These are phyloP conservation scores for Waltergamsia citrina DNA, from an alignment of 2,329 filamentous ascomycete species.

Conservation along the genomic window DNA sequence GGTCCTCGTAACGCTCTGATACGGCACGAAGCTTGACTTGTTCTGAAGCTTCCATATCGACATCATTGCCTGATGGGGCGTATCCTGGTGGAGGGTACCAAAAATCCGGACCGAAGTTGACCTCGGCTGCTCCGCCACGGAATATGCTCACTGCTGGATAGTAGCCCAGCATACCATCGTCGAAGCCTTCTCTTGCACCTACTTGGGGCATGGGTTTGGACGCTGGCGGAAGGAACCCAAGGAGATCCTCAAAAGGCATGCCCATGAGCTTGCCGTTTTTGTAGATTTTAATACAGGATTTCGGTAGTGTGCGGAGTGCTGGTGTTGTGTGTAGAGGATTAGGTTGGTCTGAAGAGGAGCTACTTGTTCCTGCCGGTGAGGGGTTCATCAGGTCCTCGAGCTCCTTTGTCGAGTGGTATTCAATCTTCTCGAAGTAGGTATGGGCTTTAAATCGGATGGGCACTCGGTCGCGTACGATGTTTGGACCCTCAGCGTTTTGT, in stretches of 20 bases:
- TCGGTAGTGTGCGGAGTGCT: constrained; percentile 76
- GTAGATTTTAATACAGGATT: constrained; percentile 80
- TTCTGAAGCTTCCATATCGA: constrained; percentile 30
- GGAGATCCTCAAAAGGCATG: constrained; percentile 76
- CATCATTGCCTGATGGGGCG: constrained; percentile 30
- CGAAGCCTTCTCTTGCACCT: constrained; percentile 75
- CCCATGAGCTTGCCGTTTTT: constrained; percentile 86
- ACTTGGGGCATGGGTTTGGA: constrained; percentile 63
- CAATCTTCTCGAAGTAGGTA: constrained; percentile 87
- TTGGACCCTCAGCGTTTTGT: constrained; percentile 49
- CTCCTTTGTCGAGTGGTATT: constrained; percentile 80
- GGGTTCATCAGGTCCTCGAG: constrained; percentile 78
- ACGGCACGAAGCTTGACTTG: constrained; percentile 43
- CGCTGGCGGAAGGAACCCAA: constrained; percentile 86
- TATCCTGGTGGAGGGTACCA: constrained; percentile 71
- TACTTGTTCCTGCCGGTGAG: constrained; percentile 36
- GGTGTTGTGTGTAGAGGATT: constrained; percentile 64
- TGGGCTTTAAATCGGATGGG: constrained; percentile 91
- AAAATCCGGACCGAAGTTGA: constrained; percentile 91
- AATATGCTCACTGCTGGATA: constrained; percentile 92
- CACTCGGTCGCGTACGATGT: constrained; percentile 90
- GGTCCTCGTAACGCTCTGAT: constrained; percentile 76
- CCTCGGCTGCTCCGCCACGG: constrained; percentile 79
- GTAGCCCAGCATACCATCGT: constrained; percentile 93
- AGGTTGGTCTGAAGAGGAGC: constrained; percentile 46